Evolutionary conservation across 805 yeast species (phyloP), one percentile per base, ranked within the genome.

Genomic region (Suhomyces pyralidae): DNA sequence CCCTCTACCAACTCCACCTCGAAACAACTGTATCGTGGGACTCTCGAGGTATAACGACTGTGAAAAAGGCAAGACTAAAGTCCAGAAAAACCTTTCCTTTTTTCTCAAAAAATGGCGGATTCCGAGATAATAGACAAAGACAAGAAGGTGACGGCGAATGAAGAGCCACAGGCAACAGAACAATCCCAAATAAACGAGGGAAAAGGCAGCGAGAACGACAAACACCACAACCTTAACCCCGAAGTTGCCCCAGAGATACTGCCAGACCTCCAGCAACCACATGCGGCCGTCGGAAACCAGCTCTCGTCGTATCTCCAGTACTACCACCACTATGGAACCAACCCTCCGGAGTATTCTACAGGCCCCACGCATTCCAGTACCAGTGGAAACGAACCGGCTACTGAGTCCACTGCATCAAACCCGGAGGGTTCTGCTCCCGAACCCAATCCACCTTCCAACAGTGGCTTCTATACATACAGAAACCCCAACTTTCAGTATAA

Each of bases 241-340:
- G 40, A 30, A 19, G 9, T 19, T 3, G 17, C 40, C 17, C 24
- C 28, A 2, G 40, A 45, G 19, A 45, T 45, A 25, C 47, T 38
- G 24, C 38, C 14, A 14, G 22, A 48, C 40, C 45, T 22, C 24
- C 44, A 26, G 10, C 45, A 48, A 32, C 50, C 49, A 2, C 49
- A 34, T 10, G 26, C 38, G 20, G 49, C 43, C 14, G 49, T 46
- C 15, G 49, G 49, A 14, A 46, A 24, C 36, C 49, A 34, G 34
- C 49, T 46, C 19, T 34, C 49, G n/a, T 46, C 49, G 22, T 46
- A 46, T n/a, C 49, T 46, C 32, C 49, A 46, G 43, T 46, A 46
- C 43, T 46, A 46, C 26, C 49, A 46, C 17, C 34, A 46, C 22
- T 46, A 28, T 22, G 49, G 49, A 20, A 34, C 30, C 9, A 46